Percentiles rank a stretch among this genome's conserved stretches.
Conservation (phyloP, 306 rosid genomes). For the Bauhinia variegata region DNA sequence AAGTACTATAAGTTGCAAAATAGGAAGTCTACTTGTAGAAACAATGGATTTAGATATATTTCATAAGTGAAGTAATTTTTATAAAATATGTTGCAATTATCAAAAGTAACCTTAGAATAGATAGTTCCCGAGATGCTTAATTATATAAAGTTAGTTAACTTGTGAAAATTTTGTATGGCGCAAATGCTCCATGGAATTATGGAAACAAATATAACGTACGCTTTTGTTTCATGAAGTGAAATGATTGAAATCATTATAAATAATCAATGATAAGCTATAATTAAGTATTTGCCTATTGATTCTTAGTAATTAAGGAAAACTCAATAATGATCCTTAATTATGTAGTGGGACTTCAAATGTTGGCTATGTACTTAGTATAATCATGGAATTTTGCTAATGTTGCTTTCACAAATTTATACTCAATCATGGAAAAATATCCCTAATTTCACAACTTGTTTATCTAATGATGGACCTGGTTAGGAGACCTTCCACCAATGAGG, state of each 20-base stretch:
- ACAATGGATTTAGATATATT: too few relatives aligned
- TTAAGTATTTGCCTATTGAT: conserved; percentile 8
- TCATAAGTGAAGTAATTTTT: too few relatives aligned
- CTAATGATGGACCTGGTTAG: not conserved
- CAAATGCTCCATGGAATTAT: too few relatives aligned
- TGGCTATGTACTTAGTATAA: conserved; percentile 12
- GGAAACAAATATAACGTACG: too few relatives aligned
- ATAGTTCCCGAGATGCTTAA: too few relatives aligned
- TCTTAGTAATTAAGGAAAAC: conserved; percentile 36
- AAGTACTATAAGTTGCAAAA: too few relatives aligned
- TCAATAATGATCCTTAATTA: conserved; percentile 20
- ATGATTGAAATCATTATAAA: conserved; percentile 10
- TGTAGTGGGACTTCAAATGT: conserved; percentile 10
- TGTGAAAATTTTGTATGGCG: too few relatives aligned
- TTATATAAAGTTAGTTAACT: too few relatives aligned
- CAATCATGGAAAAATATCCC: conserved; percentile 3
- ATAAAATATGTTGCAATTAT: too few relatives aligned
- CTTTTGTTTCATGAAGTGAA: not conserved
- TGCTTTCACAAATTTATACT: not conserved
- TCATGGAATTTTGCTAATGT: conserved; percentile 18
- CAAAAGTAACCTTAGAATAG: too few relatives aligned
- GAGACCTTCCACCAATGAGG: not conserved
- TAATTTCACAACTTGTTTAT: not conserved
- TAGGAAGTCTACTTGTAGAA: too few relatives aligned
- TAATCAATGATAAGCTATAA: conserved; percentile 16